Percentiles rank a stretch among this genome's conserved stretches.
These are phyloP conservation scores for Petunia axillaris DNA, from an alignment of 257 asterid species.

Conservation along the genomic window DNA sequence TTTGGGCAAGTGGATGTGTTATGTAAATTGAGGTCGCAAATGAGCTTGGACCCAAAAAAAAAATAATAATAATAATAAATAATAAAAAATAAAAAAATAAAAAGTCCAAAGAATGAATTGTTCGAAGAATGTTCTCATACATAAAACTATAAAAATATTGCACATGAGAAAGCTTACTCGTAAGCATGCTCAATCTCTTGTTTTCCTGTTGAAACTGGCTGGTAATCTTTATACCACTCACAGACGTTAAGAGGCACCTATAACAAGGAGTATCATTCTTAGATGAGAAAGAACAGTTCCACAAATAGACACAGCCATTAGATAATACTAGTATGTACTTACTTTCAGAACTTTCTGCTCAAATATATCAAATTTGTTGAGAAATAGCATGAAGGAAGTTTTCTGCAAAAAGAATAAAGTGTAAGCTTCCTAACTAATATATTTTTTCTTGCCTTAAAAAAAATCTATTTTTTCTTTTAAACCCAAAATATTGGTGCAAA, in stretches of 20 bases:
- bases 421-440: neutral
- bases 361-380: conserved; percentile 94
- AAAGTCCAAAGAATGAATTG: neutral
- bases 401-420: conserved; percentile 58
- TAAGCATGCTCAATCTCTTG: conserved; percentile 98
- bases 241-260: conserved; percentile 92
- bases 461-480: too few relatives aligned
- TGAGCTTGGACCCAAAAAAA: neutral
- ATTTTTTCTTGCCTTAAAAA: too few relatives aligned
- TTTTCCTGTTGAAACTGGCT: conserved; percentile 88
- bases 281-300: conserved; percentile 11
- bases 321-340: conserved; percentile 39
- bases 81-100: neutral
- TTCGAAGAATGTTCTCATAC: neutral
- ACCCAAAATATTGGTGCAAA: too few relatives aligned
- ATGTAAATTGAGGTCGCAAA: neutral
- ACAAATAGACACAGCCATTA: neutral
- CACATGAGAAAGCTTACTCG: conserved; percentile 66
- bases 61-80: too few relatives aligned
- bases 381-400: conserved; percentile 97
- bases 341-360: conserved; percentile 94
- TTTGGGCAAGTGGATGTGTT: neutral
- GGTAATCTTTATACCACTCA: conserved; percentile 96
- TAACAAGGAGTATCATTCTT: conserved; percentile 29
- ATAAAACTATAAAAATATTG: conserved; percentile 1